Percentiles rank a stretch among this genome's conserved stretches.
phyloP scores from a whole-genome alignment of 208 protist genomes.

The Trypanosoma brucei region DNA sequence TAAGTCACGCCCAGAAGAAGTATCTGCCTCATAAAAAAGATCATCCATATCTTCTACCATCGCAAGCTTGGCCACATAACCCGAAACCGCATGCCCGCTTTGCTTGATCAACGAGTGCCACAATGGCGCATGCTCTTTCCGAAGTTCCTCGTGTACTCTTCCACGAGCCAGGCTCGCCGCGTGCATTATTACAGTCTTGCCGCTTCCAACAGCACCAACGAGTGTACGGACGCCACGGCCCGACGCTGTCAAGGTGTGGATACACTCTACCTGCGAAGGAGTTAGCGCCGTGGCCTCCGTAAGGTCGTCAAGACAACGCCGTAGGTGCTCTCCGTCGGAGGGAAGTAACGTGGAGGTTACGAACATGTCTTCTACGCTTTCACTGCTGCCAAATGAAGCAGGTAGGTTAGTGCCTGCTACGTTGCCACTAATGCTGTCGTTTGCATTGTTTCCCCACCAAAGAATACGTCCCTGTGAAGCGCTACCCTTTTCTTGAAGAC shows the following conservation, averaged over 20 bases:
- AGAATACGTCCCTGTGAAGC: background rate
- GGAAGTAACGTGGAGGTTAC: background rate
- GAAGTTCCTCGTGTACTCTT: constrained; percentile 37
- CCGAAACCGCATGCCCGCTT: constrained; percentile 23
- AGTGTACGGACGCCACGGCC: constrained; percentile 22
- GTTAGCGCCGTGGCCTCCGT: constrained; percentile 34
- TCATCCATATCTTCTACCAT: constrained; percentile 25
- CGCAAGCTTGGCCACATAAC: constrained; percentile 6
- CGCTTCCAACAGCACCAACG: constrained; percentile 60
- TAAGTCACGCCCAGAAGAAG: constrained; percentile 18
- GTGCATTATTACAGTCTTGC: constrained; percentile 67
- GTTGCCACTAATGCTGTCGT: background rate
- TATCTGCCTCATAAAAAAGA: constrained; percentile 23
- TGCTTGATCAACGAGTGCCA: constrained; percentile 38
- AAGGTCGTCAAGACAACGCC: constrained; percentile 20
- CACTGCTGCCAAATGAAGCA: background rate
- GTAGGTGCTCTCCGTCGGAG: constrained; percentile 10
- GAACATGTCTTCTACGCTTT: background rate
- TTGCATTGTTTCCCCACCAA: constrained; percentile 14
- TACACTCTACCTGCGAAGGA: constrained; percentile 64
- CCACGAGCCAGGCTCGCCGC: constrained; percentile 50
- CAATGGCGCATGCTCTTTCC: constrained; percentile 55
- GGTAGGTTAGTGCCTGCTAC: background rate
- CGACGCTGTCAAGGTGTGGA: constrained; percentile 34
- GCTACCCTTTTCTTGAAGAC: background rate